Evolutionary conservation across 192 early-diverging fungal species (phyloP), one percentile per base, ranked within the genome.

Genomic region (Rhizoclosmatium sp.): DNA sequence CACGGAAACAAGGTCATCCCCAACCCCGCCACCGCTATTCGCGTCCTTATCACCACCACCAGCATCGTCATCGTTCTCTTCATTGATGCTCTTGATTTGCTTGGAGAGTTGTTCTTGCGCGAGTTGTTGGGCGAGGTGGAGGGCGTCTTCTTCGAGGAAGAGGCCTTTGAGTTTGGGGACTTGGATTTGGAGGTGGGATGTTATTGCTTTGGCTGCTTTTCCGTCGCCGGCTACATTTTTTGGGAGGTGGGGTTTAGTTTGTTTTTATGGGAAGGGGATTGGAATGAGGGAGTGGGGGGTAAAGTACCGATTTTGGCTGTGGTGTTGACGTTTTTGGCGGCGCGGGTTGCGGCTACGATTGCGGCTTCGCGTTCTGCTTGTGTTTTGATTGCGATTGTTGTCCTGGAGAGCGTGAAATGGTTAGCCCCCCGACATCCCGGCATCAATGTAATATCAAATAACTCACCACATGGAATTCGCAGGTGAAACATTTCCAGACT

Each of bases 391-490:
- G 75, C 75, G 4, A 59, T 64, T 31, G 65, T 67, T 23, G 75
- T 66, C 75, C 75, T 76, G 65, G 10, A 42, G 0, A 16, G 2
- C 42, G 39, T 5, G 47, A n/a, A 2, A 14, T 47, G 41, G 46
- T 69, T 69, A 46, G 64, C 31, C 31, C 31, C 31, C 31, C 31
- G 0, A 31, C 31, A 31, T 31, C 0, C 31, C 31, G 31, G 31
- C 31, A 31, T 31, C 31, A 31, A 31, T 31, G 31, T 31, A 31
- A 31, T 31, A 7, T 16, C n/a, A 68, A 46, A 21, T 42, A 47
- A 66, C 75, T 2, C 54, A 76, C 78, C 78, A 80, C 78, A 80
- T 80, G 5, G 69, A 73, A 44, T 80, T 80, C 14, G 70, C 47
- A 1, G 78, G 78, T 10, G 78, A 80, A 40, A 80, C 41, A 42